A percentile compares a stretch with the other conserved stretches of the same genome.
Evolutionary conservation across 2,329 filamentous ascomycete genomes (phyloP).

Genomic region (Neofusicoccum cordaticola): DNA sequence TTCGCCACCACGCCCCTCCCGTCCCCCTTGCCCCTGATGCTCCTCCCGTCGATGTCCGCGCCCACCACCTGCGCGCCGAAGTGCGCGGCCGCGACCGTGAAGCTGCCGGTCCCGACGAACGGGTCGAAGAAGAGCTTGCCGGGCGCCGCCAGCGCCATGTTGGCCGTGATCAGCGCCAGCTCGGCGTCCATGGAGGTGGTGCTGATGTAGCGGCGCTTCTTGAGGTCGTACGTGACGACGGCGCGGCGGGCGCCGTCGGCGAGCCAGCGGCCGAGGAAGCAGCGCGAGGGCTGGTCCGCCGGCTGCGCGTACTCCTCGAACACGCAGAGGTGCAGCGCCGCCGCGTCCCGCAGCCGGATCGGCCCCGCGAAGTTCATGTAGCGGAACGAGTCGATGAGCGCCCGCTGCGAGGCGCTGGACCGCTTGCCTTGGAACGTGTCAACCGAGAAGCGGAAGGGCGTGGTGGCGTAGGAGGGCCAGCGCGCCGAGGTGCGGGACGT

Average conservation of each 20-base stretch:
- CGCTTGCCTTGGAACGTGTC: constrained; percentile 80
- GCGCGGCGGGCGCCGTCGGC: constrained; percentile 65
- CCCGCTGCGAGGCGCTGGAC: constrained; percentile 59
- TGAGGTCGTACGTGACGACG: constrained; percentile 76
- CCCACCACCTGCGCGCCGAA: constrained; percentile 83
- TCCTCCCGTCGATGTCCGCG: constrained; percentile 90
- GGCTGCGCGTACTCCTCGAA: constrained; percentile 74
- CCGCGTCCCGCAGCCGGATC: constrained; percentile 67
- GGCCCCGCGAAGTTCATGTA: constrained; percentile 76
- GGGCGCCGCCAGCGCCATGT: constrained; percentile 77
- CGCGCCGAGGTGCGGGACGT: constrained; percentile 56
- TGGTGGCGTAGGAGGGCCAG: constrained; percentile 64
- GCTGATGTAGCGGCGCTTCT: constrained; percentile 89
- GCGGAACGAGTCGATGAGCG: constrained; percentile 76
- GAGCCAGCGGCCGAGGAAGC: constrained; percentile 73
- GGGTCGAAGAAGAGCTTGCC: constrained; percentile 91
- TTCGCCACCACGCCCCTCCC: constrained; percentile 64
- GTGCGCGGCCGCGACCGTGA: constrained; percentile 83
- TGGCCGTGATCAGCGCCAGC: constrained; percentile 85
- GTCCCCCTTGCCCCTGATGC: constrained; percentile 66
- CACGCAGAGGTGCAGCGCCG: constrained; percentile 73
- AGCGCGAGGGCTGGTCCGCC: constrained; percentile 55
- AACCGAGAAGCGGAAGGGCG: constrained; percentile 78
- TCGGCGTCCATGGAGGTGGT: constrained; percentile 98
- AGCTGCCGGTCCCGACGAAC: constrained; percentile 92